Evolutionary conservation across 1,139 yeast species (phyloP), one percentile per base, ranked within the genome.

Genomic region (Pichia terricola): DNA sequence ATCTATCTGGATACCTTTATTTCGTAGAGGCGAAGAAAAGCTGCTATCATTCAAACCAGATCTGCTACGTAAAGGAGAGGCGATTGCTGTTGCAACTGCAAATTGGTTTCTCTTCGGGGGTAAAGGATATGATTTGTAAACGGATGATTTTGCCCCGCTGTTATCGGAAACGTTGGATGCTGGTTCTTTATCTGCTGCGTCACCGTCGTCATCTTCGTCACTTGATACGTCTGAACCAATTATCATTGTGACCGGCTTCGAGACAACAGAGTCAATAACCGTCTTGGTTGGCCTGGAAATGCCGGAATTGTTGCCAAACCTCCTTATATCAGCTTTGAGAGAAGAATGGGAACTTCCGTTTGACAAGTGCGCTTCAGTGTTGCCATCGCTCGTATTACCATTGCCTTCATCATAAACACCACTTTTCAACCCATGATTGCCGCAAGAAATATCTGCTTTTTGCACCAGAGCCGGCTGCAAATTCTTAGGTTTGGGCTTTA

Each of bases 391-490:
- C 22, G 22, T 16, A 16, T 16, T 16, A 16, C 22, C 22, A 16
- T 16, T 16, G 22, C 22, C 22, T 16, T 16, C 22, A 16, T 16
- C 22, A 16, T 16, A 16, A 16, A 16, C 22, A 16, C 22, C 22
- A 16, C 22, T 16, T 16, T 16, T 16, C 22, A 16, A 16, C 22
- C 22, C 22, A 16, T 16, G 22, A 16, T 16, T 16, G 22, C 22
- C 22, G 22, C 22, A 16, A 16, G 22, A 16, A 16, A 16, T 16
- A 16, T 11, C 33, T 9, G 51, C 51, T 39, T 48, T 48, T 11
- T 52, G 51, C 25, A 58, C 63, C 37, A 61, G 62, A 31, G 59
- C 54, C 5, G 69, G 68, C 26, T 67, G 62, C 37, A 38, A 49
- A 41, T 35, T 50, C 48, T 41, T 50, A 22, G 53, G 54, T 34